These are phyloP conservation scores for Trichoderma orchidacearum DNA, from an alignment of 495 filamentous ascomycete species.

Conservation along the genomic window DNA sequence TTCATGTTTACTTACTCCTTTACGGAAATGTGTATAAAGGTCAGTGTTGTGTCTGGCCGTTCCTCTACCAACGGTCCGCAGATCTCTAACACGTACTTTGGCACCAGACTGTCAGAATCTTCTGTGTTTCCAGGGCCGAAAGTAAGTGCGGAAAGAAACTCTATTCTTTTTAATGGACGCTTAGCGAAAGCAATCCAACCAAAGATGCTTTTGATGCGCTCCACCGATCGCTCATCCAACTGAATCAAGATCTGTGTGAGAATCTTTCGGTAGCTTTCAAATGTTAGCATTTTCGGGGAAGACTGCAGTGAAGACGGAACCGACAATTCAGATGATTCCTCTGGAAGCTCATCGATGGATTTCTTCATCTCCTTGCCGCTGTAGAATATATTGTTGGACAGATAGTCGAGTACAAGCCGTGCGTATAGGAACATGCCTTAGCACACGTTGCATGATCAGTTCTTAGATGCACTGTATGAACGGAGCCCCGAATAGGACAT, in stretches of 20 bases:
- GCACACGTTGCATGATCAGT: not conserved
- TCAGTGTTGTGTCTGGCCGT: conserved; percentile 8
- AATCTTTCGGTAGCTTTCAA: conserved; percentile 16
- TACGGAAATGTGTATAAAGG: conserved; percentile 19
- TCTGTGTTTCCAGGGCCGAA: conserved; percentile 9
- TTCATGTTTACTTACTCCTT: conserved; percentile 13
- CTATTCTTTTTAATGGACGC: conserved; percentile 12
- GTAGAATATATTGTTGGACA: conserved; percentile 16
- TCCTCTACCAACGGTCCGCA: conserved; percentile 16
- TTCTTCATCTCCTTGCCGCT: conserved; percentile 9
- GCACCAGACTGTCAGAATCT: conserved; percentile 3
- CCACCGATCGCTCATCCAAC: conserved; percentile 13
- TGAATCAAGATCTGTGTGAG: conserved; percentile 8
- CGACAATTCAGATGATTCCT: conserved; percentile 13
- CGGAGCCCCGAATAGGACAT: too few relatives aligned
- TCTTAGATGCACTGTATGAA: too few relatives aligned
- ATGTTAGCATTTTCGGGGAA: too few relatives aligned
- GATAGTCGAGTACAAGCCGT: conserved; percentile 17
- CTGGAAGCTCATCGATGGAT: conserved; percentile 12
- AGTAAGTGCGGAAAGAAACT: conserved; percentile 16
- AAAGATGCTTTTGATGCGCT: conserved; percentile 11
- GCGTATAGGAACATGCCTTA: conserved; percentile 23
- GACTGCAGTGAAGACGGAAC: conserved; percentile 1
- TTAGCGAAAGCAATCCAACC: conserved; percentile 21
- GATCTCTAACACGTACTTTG: conserved; percentile 16